phyloP scores from a whole-genome alignment of 108 stramenopile species.

The Skeletonema costatum region DNA sequence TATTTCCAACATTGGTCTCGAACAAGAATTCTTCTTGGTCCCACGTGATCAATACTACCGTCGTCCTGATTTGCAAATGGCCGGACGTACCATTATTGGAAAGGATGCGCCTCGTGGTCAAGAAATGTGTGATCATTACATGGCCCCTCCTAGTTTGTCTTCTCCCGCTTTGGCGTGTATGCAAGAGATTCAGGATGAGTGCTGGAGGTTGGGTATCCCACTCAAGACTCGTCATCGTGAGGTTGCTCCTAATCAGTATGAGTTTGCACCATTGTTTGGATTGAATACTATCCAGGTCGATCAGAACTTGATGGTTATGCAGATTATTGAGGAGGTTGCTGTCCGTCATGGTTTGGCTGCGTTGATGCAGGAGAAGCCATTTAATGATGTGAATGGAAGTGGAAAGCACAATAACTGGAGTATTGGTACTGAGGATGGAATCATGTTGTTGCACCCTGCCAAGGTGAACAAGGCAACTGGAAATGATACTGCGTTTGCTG shows the following conservation, averaged over 20 bases:
- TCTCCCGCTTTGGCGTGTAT: constrained; percentile 89
- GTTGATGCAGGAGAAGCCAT: constrained; percentile 97
- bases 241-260: constrained; percentile 96
- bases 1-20: constrained; percentile 91
- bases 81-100: constrained; percentile 95
- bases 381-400: constrained; percentile 93
- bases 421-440: constrained; percentile 84
- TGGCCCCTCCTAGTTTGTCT: constrained; percentile 83
- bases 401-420: constrained; percentile 99
- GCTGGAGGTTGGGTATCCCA: constrained; percentile 88
- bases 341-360: constrained; percentile 91
- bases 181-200: constrained; percentile 94
- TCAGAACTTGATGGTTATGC: constrained; percentile 96
- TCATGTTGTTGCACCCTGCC: constrained; percentile 81
- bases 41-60: constrained; percentile 91
- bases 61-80: constrained; percentile 91
- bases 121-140: constrained; percentile 96
- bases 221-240: constrained; percentile 94
- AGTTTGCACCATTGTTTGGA: constrained; percentile 93
- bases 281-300: constrained; percentile 92
- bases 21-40: constrained; percentile 97
- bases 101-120: constrained; percentile 93
- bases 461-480: constrained; percentile 66
- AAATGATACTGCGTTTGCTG: constrained; percentile 81
- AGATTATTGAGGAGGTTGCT: constrained; percentile 94